Percentiles rank a stretch among this genome's conserved stretches.
Conservation (phyloP, 1,139 yeast species). For the Saccharomyces hybrid region DNA sequence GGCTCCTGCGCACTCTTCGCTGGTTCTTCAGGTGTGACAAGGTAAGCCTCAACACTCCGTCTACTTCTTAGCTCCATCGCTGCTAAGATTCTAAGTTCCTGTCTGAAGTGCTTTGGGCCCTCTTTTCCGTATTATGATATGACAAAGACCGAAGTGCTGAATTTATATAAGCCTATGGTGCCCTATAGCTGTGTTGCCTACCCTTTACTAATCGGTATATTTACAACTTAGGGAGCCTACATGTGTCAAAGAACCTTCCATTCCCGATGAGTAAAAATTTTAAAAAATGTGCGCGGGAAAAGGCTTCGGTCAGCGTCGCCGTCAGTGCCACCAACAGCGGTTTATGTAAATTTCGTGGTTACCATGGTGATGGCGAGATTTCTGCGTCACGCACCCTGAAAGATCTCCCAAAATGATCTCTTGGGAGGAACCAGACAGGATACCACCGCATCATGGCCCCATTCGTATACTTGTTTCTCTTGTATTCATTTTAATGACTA, state of each 20-base stretch:
- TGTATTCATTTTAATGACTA: not conserved
- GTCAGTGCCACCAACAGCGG: not conserved
- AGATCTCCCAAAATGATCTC: not conserved
- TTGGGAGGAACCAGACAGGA: not conserved
- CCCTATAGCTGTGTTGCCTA: not conserved
- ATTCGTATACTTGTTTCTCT: not conserved
- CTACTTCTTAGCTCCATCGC: not conserved
- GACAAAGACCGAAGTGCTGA: not conserved
- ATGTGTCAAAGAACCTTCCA: constrained; percentile 1
- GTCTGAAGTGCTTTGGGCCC: not conserved
- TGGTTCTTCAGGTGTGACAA: constrained; percentile 10
- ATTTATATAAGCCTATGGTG: not conserved
- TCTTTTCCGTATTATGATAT: not conserved
- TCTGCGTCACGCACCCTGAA: not conserved
- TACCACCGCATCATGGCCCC: not conserved
- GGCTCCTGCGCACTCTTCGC: not conserved
- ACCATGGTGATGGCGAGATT: not conserved
- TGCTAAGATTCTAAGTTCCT: not conserved
- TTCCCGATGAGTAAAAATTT: constrained; percentile 1
- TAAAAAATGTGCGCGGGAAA: not conserved
- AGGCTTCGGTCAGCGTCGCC: not conserved
- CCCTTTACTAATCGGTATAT: not conserved
- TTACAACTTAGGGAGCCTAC: not conserved
- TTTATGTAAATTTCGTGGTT: not conserved
- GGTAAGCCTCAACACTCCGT: not conserved